Conservation (phyloP, 139 green algal genomes). For the Astrephomene gubernaculifera region DNA sequence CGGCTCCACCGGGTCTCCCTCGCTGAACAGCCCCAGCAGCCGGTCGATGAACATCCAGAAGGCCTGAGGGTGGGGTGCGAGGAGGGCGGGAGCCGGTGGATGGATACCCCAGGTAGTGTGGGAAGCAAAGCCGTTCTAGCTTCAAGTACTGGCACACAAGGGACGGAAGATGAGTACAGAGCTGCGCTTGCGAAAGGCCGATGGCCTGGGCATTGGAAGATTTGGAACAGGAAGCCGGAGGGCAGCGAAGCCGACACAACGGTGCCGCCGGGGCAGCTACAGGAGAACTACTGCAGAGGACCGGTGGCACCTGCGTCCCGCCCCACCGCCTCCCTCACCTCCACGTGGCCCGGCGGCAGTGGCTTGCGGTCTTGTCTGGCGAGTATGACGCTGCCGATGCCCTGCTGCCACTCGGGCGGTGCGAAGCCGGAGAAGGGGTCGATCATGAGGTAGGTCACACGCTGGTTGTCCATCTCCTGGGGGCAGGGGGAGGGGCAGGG, state of each 20-base stretch:
- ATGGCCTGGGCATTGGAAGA: not conserved
- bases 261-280: not conserved
- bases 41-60: conserved; percentile 9
- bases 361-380: not conserved
- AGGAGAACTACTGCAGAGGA: not conserved
- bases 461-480: conserved; percentile 1
- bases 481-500: not conserved
- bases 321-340: not conserved
- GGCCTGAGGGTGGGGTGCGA: not conserved
- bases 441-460: conserved; percentile 17
- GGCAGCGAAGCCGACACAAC: not conserved
- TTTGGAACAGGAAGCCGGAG: not conserved
- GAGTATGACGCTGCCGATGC: not conserved
- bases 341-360: conserved; percentile 4
- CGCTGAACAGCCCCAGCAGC: not conserved
- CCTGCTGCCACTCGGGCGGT: not conserved
- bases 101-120: not conserved
- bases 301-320: not conserved
- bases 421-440: not conserved
- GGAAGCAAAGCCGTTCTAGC: not conserved
- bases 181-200: not conserved
- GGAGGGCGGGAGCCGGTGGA: not conserved
- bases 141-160: no score
- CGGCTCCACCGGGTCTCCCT: not conserved
- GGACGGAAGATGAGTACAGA: not conserved